phyloP scores from a whole-genome alignment of 2,329 filamentous ascomycete species.

The Westerdykella sp. region DNA sequence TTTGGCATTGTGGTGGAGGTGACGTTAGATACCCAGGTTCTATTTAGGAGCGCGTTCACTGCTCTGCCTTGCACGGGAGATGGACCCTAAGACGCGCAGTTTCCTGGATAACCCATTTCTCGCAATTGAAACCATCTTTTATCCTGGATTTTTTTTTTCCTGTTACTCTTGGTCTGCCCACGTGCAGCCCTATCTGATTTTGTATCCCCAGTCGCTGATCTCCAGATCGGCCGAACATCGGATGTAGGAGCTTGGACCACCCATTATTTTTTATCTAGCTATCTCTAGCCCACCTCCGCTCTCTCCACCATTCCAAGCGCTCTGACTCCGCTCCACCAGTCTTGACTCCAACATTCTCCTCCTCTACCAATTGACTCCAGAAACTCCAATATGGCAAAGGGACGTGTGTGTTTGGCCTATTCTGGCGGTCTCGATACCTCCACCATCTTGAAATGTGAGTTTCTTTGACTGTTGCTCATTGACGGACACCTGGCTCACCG shows the following conservation, averaged over 20 bases:
- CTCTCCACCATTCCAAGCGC: neutral
- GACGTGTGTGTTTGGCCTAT: slow-evolving; percentile 47
- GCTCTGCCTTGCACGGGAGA: too few relatives aligned
- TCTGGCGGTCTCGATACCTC: slow-evolving; percentile 55
- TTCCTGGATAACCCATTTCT: too few relatives aligned
- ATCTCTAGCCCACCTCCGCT: neutral
- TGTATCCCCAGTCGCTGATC: too few relatives aligned
- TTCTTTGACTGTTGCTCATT: slow-evolving; percentile 25
- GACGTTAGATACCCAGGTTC: too few relatives aligned
- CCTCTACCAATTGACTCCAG: slow-evolving; percentile 9
- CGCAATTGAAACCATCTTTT: too few relatives aligned
- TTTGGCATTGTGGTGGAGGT: too few relatives aligned
- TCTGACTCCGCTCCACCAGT: slow-evolving; percentile 1
- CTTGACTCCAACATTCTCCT: slow-evolving; percentile 1
- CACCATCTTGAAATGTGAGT: slow-evolving; percentile 37
- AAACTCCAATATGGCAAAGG: slow-evolving; percentile 31
- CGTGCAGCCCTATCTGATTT: too few relatives aligned
- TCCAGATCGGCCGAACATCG: slow-evolving; percentile 9
- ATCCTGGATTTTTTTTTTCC: too few relatives aligned
- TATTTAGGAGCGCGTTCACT: too few relatives aligned
- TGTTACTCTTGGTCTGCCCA: too few relatives aligned
- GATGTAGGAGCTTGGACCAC: slow-evolving; percentile 12
- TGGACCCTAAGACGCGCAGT: too few relatives aligned
- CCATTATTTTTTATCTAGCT: slow-evolving; percentile 7
- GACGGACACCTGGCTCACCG: neutral